phyloP scores from a whole-genome alignment of 371 early-diverging fungal genomes.

The Syncephalastrum monosporum region DNA sequence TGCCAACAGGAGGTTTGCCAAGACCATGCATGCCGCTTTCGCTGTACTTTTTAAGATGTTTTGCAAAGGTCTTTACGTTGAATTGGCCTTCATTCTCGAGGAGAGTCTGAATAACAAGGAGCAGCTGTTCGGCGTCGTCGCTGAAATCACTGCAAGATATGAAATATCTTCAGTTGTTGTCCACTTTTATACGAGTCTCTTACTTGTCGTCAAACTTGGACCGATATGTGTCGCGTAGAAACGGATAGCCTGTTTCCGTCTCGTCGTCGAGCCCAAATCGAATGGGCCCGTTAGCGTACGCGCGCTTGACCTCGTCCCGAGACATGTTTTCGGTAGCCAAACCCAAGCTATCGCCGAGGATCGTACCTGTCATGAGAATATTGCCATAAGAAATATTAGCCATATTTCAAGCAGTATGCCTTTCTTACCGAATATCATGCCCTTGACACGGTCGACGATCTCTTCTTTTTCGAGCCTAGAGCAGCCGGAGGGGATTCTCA shows the following conservation, averaged over 20 bases:
- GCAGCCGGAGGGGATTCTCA: constrained; percentile 50
- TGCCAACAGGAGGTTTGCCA: constrained; percentile 53
- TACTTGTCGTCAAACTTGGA: constrained; percentile 48
- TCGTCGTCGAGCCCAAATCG: constrained; percentile 52
- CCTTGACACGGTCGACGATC: constrained; percentile 49
- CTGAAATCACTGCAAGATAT: constrained; percentile 55
- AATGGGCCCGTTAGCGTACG: constrained; percentile 62
- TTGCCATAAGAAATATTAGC: constrained; percentile 1
- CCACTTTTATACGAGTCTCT: constrained; percentile 1
- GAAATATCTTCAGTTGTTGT: neutral
- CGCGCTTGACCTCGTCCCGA: constrained; percentile 31
- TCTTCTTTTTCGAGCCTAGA: constrained; percentile 33
- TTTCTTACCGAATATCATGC: constrained; percentile 45
- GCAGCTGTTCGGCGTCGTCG: constrained; percentile 67
- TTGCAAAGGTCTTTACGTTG: constrained; percentile 49
- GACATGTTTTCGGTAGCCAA: constrained; percentile 69
- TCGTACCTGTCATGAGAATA: constrained; percentile 57
- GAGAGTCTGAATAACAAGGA: constrained; percentile 56
- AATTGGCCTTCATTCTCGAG: constrained; percentile 52
- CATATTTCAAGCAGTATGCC: too few relatives aligned
- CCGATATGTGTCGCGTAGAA: constrained; percentile 36
- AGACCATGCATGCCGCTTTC: constrained; percentile 51
- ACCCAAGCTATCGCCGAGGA: constrained; percentile 70
- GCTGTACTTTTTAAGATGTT: constrained; percentile 47
- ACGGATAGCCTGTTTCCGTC: constrained; percentile 24